phyloP scores from a whole-genome alignment of 306 rosid species.

The Inga leiocalycina region DNA sequence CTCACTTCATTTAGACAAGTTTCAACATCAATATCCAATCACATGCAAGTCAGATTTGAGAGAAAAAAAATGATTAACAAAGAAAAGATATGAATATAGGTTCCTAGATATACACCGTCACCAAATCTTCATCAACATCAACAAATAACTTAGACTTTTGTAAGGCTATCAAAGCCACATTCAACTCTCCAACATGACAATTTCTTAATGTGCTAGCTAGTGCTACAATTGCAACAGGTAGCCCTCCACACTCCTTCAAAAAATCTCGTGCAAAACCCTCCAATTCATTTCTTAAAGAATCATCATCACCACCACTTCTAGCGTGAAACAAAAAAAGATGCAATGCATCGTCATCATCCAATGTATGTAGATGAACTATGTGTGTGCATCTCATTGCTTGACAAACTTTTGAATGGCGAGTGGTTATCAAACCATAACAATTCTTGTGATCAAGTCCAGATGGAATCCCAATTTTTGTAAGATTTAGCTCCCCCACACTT shows the following conservation, averaged over 20 bases:
- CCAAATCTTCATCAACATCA: conserved; percentile 8
- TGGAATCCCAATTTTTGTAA: conserved; percentile 27
- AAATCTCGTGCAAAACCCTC: background rate
- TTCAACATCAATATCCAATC: too few relatives aligned
- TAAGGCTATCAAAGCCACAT: background rate
- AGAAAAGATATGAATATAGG: too few relatives aligned
- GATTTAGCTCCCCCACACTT: too few relatives aligned
- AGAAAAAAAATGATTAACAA: too few relatives aligned
- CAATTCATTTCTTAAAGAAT: background rate
- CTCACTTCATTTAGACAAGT: too few relatives aligned
- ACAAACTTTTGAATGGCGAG: background rate
- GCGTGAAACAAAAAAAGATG: background rate
- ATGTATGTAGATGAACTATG: background rate
- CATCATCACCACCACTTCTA: background rate
- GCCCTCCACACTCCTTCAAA: conserved; percentile 11
- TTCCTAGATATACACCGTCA: too few relatives aligned
- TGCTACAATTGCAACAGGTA: background rate
- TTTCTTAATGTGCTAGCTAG: background rate
- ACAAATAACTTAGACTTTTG: background rate
- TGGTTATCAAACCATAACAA: conserved; percentile 22
- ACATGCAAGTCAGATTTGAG: too few relatives aligned
- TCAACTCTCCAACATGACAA: background rate
- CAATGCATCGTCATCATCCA: conserved; percentile 7
- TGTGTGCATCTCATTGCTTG: background rate
- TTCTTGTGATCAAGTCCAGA: background rate